Evolutionary conservation across 1,284 basidiomycete species (phyloP).

Genomic region (Trichosporon sp.): DNA sequence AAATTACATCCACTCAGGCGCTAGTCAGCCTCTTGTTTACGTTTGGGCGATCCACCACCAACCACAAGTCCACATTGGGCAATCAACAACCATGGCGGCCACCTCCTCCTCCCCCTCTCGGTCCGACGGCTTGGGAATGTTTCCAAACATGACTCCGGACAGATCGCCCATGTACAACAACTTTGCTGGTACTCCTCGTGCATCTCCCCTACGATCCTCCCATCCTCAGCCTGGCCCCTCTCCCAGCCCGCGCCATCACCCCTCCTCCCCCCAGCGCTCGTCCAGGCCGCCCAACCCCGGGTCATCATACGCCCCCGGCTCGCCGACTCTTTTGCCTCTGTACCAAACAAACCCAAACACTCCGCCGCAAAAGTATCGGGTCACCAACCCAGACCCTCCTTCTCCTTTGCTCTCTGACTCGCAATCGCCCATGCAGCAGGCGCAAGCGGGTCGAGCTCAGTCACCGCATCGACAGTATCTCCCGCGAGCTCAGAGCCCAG

Average conservation of each 20-base stretch:
- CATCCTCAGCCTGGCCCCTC: conserved; percentile 10
- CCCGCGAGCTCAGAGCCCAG: neutral
- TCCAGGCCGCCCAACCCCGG: conserved; percentile 1
- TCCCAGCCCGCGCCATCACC: neutral
- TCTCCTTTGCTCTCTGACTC: neutral
- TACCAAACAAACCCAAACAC: conserved; percentile 18
- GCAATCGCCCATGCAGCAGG: conserved; percentile 13
- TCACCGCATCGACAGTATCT: neutral
- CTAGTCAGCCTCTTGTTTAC: conserved; percentile 11
- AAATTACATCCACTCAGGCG: conserved; percentile 8
- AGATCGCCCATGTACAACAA: conserved; percentile 2
- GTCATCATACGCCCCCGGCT: neutral
- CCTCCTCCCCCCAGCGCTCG: neutral
- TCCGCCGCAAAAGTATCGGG: conserved; percentile 2
- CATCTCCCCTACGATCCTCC: neutral
- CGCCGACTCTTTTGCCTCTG: conserved; percentile 2
- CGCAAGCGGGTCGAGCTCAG: neutral
- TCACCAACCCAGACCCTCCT: conserved; percentile 10
- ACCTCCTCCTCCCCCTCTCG: conserved; percentile 14
- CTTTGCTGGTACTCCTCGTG: neutral
- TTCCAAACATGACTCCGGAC: neutral
- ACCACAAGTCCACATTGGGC: neutral
- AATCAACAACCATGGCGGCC: neutral
- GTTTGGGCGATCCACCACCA: no score
- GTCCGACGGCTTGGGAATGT: conserved; percentile 16